Evolutionary conservation across 2,329 filamentous ascomycete genomes (phyloP).

Genomic region (Dendryphion nanum): DNA sequence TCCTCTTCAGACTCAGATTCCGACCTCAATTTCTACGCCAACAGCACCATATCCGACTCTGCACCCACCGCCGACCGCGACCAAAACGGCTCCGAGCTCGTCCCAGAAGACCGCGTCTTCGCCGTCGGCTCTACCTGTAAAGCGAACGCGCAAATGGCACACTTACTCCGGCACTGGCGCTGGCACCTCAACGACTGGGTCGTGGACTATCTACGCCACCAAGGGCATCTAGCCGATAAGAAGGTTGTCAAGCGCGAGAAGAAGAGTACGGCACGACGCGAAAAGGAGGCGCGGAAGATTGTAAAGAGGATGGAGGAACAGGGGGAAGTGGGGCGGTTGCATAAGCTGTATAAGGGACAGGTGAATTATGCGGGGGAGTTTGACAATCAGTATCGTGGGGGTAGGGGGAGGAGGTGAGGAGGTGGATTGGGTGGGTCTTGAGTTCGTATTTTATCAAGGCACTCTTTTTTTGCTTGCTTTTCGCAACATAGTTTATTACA

Average conservation of each 20-base stretch:
- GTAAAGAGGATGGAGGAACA: slow-evolving; percentile 62
- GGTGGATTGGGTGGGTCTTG: too few relatives aligned
- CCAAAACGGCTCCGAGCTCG: slow-evolving; percentile 24
- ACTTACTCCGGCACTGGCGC: slow-evolving; percentile 74
- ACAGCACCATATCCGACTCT: slow-evolving; percentile 12
- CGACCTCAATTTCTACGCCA: slow-evolving; percentile 8
- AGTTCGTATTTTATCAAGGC: background rate
- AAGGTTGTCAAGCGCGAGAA: slow-evolving; percentile 61
- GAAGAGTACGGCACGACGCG: slow-evolving; percentile 59
- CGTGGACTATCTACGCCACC: slow-evolving; percentile 57
- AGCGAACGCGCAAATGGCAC: slow-evolving; percentile 66
- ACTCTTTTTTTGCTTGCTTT: too few relatives aligned
- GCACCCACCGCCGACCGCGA: slow-evolving; percentile 23
- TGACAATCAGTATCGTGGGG: slow-evolving; percentile 23
- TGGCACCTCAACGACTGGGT: slow-evolving; percentile 72
- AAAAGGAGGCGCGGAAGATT: slow-evolving; percentile 61
- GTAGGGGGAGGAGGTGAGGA: slow-evolving; percentile 16
- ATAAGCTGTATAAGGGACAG: slow-evolving; percentile 63
- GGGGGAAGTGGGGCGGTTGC: slow-evolving; percentile 62
- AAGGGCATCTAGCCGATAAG: slow-evolving; percentile 58
- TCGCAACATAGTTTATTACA: too few relatives aligned
- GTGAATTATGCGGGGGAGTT: slow-evolving; percentile 41
- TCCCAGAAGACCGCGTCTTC: slow-evolving; percentile 27
- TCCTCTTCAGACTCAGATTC: slow-evolving; percentile 14
- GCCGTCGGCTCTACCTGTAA: slow-evolving; percentile 49